Evolutionary conservation across 228 moss, liverwort and hornwort genomes (phyloP).

Genomic region (Sphagnum fallax): DNA sequence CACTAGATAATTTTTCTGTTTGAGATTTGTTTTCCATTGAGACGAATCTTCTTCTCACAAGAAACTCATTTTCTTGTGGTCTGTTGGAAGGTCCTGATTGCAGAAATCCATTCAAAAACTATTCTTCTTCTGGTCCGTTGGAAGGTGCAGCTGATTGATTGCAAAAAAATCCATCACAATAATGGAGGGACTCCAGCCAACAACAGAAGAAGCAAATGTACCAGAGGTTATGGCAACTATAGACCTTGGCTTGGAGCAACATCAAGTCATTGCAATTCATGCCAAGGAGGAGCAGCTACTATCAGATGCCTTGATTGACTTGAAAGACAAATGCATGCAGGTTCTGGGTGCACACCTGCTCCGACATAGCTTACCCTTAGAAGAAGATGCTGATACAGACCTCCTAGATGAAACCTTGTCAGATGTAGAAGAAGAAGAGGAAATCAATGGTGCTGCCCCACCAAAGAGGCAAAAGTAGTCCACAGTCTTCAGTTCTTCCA

Average conservation of each 20-base stretch:
- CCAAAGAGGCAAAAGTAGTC: conserved; percentile 34
- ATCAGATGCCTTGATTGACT: conserved; percentile 21
- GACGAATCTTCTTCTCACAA: too few species aligned
- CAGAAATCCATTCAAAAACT: too few species aligned
- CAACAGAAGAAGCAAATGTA: conserved; percentile 2
- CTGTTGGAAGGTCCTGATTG: too few species aligned
- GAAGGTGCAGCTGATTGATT: too few species aligned
- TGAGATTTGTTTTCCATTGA: too few species aligned
- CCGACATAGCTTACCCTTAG: conserved; percentile 41
- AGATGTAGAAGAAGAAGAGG: conserved; percentile 22
- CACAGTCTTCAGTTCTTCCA: too few species aligned
- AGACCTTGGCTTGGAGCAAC: conserved; percentile 25
- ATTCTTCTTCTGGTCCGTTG: too few species aligned
- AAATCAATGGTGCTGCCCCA: conserved; percentile 57
- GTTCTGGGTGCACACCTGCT: conserved; percentile 42
- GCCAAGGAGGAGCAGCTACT: conserved; percentile 26
- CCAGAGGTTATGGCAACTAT: conserved; percentile 35
- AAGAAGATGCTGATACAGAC: conserved; percentile 40
- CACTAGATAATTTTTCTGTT: too few species aligned
- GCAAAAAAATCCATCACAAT: neutral
- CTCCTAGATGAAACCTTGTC: conserved; percentile 30
- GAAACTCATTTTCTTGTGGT: too few species aligned
- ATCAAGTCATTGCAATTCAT: conserved; percentile 19
- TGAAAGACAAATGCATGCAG: conserved; percentile 53
- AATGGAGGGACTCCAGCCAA: conserved; percentile 25